A percentile compares a stretch with the other conserved stretches of the same genome.
Evolutionary conservation across 331 rosid species (phyloP).

Genomic region (Telfairia occidentalis): DNA sequence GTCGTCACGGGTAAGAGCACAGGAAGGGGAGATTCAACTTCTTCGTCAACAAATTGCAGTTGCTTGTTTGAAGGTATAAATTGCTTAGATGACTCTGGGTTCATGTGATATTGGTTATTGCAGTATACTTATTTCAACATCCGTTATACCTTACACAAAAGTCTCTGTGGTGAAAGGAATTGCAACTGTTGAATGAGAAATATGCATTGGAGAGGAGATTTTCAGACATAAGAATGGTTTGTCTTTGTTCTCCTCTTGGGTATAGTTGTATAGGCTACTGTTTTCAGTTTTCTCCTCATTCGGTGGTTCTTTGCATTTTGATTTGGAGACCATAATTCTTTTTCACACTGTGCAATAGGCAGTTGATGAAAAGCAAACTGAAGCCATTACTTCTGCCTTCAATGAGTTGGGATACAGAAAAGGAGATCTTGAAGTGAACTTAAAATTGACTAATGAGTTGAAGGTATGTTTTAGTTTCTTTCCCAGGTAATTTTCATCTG

Average conservation of each 20-base stretch:
- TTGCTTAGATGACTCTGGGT: constrained; percentile 5
- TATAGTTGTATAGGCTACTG: neutral
- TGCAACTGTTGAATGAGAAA: constrained; percentile 68
- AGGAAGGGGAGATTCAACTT: constrained; percentile 69
- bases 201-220: constrained; percentile 69
- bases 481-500: neutral
- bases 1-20: constrained; percentile 44
- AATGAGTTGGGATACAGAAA: constrained; percentile 76
- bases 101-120: neutral
- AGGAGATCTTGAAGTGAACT: constrained; percentile 72
- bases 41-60: constrained; percentile 69
- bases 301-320: neutral
- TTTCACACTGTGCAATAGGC: constrained; percentile 34
- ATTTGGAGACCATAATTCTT: neutral
- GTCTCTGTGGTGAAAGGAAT: constrained; percentile 47
- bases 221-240: constrained; percentile 83
- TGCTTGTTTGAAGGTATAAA: constrained; percentile 63
- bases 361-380: constrained; percentile 80
- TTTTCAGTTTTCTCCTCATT: constrained; percentile 1
- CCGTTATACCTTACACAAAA: constrained; percentile 8
- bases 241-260: constrained; percentile 24
- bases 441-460: constrained; percentile 70
- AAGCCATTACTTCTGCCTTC: constrained; percentile 56
- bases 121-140: neutral
- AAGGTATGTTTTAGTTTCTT: constrained; percentile 33